phyloP scores from a whole-genome alignment of 2,329 filamentous ascomycete species.

The Pestalotiopsis fici region DNA sequence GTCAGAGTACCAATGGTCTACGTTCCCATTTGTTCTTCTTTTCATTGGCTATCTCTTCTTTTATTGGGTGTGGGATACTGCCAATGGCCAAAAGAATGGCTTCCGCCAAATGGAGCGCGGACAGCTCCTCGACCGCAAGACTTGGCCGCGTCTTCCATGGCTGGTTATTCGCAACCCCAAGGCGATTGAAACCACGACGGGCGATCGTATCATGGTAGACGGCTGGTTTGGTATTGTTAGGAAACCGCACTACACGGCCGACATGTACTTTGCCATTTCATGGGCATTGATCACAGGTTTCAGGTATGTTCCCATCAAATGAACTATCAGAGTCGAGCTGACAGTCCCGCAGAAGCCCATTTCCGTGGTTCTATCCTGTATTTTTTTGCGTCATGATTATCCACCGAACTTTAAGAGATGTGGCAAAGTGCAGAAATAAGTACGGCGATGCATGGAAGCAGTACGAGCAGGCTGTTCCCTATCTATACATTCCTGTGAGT shows the following conservation, averaged over 20 bases:
- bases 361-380: conserved; percentile 85
- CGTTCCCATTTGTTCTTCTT: conserved; percentile 62
- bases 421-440: conserved; percentile 72
- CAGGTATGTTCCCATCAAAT: conserved; percentile 16
- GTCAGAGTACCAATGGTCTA: conserved; percentile 75
- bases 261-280: conserved; percentile 48
- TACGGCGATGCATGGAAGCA: conserved; percentile 82
- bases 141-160: conserved; percentile 88
- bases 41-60: conserved; percentile 75
- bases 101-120: conserved; percentile 82
- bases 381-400: conserved; percentile 84
- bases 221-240: conserved; percentile 81
- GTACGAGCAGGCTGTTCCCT: conserved; percentile 79
- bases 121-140: conserved; percentile 67
- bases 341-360: conserved; percentile 54
- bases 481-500: conserved; percentile 67
- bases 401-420: conserved; percentile 75
- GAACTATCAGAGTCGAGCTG: no score
- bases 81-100: conserved; percentile 91
- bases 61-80: conserved; percentile 92
- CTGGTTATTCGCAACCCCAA: conserved; percentile 79
- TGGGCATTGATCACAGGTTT: conserved; percentile 54
- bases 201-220: conserved; percentile 77
- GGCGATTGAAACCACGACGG: conserved; percentile 71
- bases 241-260: conserved; percentile 56